A percentile compares a stretch with the other conserved stretches of the same genome.
These are phyloP conservation scores for Hypomyces rosellus DNA, from an alignment of 2,329 filamentous ascomycete species.

Conservation along the genomic window DNA sequence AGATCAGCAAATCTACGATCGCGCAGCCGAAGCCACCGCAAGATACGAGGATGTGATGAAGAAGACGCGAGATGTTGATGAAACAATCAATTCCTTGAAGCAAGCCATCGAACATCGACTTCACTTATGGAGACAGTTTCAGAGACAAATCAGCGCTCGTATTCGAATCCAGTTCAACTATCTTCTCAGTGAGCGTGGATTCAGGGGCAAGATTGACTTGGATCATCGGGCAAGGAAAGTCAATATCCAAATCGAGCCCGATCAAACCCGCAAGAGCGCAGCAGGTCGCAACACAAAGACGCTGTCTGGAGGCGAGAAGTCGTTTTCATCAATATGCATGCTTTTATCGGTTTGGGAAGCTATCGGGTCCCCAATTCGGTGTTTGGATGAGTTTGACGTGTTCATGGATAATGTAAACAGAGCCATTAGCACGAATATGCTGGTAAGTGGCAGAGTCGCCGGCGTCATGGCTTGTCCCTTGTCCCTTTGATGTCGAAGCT, in stretches of 20 bases:
- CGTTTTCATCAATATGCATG: slow-evolving; percentile 93
- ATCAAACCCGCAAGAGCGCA: slow-evolving; percentile 61
- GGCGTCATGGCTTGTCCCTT: too few relatives aligned
- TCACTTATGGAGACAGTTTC: slow-evolving; percentile 73
- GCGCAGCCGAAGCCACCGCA: slow-evolving; percentile 33
- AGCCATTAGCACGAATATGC: slow-evolving; percentile 86
- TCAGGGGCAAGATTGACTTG: slow-evolving; percentile 72
- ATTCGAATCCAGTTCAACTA: slow-evolving; percentile 83
- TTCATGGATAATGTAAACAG: slow-evolving; percentile 99
- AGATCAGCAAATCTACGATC: slow-evolving; percentile 57
- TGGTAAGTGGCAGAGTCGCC: slow-evolving; percentile 48
- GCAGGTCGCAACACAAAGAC: slow-evolving; percentile 82
- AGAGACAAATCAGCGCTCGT: slow-evolving; percentile 75
- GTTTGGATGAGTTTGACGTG: slow-evolving; percentile 96
- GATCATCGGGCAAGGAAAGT: slow-evolving; percentile 71
- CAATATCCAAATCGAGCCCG: slow-evolving; percentile 68
- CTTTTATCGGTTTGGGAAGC: slow-evolving; percentile 93
- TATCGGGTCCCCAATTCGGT: slow-evolving; percentile 92
- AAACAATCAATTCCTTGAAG: slow-evolving; percentile 42
- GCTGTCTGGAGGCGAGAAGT: slow-evolving; percentile 93
- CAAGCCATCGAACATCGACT: slow-evolving; percentile 62
- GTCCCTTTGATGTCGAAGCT: not conserved
- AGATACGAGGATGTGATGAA: slow-evolving; percentile 38
- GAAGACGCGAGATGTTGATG: slow-evolving; percentile 33
- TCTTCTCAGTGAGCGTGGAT: slow-evolving; percentile 81